These are phyloP conservation scores for Cutaneotrichosporon cavernicola DNA, from an alignment of 1,284 basidiomycete genomes.

Conservation along the genomic window DNA sequence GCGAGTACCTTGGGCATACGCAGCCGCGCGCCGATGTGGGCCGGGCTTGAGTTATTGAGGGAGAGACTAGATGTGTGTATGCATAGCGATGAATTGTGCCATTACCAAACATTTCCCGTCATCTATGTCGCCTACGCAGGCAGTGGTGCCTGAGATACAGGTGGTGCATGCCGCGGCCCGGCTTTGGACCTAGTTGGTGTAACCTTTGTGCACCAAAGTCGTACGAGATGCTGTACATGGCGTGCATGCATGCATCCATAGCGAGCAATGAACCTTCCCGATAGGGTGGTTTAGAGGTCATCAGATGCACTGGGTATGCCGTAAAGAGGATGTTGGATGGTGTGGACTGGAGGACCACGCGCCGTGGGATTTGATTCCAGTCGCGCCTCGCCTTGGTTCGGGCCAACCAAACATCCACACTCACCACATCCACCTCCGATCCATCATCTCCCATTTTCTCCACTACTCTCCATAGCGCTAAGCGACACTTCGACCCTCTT, in stretches of 20 bases:
- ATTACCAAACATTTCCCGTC: neutral
- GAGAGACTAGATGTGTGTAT: neutral
- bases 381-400: neutral
- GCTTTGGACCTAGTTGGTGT: neutral
- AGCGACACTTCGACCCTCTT: neutral
- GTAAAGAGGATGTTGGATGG: neutral
- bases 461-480: neutral
- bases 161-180: neutral
- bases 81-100: neutral
- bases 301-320: neutral
- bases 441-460: neutral
- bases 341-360: neutral
- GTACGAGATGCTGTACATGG: neutral
- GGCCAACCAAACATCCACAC: neutral
- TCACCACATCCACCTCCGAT: neutral
- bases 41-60: neutral
- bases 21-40: neutral
- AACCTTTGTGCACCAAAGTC: neutral
- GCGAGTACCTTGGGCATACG: conserved; percentile 21
- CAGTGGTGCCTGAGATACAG: neutral
- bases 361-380: neutral
- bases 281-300: neutral
- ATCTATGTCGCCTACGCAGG: neutral
- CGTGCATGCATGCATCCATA: neutral
- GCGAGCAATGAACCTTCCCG: neutral